These are phyloP conservation scores for Gloeostereum incarnatum DNA, from an alignment of 768 basidiomycete species.

Conservation along the genomic window DNA sequence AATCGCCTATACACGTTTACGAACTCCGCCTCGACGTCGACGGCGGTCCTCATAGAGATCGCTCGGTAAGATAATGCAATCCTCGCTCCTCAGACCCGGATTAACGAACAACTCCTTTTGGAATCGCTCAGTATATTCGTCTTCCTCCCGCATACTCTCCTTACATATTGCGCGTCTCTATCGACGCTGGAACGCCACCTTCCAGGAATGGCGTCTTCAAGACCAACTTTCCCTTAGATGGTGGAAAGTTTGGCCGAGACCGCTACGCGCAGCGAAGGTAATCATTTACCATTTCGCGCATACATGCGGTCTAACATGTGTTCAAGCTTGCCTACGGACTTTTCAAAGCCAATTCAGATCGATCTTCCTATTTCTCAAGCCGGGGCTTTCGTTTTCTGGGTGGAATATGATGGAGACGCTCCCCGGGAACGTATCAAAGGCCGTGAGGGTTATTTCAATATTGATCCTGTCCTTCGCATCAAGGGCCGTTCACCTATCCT, in stretches of 20 bases:
- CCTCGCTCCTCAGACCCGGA: conserved; percentile 1
- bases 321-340: conserved; percentile 73
- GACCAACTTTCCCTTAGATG: conserved; percentile 95
- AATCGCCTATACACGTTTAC: conserved; percentile 71
- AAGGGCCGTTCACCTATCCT: conserved; percentile 73
- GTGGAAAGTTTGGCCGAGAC: conserved; percentile 74
- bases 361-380: conserved; percentile 96
- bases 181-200: conserved; percentile 89
- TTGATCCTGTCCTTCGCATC: conserved; percentile 80
- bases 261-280: conserved; percentile 70
- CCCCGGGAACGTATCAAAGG: conserved; percentile 63
- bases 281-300: conserved; percentile 18
- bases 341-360: conserved; percentile 86
- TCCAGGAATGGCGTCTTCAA: conserved; percentile 87
- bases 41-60: conserved; percentile 82
- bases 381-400: conserved; percentile 91
- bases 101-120: conserved; percentile 5
- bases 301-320: conserved; percentile 10
- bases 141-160: conserved; percentile 86
- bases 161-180: conserved; percentile 84
- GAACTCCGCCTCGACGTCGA: conserved; percentile 82
- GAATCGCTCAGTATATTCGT: conserved; percentile 93
- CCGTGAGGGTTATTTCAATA: conserved; percentile 90
- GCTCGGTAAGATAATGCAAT: conserved; percentile 48
- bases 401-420: conserved; percentile 74